These are phyloP conservation scores for Trichoderma erinaceum DNA, from an alignment of 495 filamentous ascomycete species.

Conservation along the genomic window DNA sequence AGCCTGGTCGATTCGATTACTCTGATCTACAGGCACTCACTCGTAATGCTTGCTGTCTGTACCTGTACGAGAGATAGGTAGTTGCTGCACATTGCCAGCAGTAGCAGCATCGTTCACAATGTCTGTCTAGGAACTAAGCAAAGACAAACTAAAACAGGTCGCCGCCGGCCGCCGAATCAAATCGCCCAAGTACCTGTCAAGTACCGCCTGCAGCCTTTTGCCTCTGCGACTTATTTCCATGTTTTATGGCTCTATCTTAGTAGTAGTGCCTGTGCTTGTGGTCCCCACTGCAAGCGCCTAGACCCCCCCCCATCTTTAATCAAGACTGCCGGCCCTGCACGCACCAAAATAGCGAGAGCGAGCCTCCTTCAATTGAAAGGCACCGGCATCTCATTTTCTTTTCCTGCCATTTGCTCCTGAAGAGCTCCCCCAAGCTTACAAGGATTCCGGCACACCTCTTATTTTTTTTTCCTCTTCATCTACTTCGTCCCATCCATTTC, in stretches of 20 bases:
- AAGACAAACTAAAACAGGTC: neutral
- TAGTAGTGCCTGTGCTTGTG: neutral
- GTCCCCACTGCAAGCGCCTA: slow-evolving; percentile 7
- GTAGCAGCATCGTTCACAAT: no score
- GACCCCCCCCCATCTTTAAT: neutral
- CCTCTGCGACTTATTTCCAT: neutral
- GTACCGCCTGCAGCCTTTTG: neutral
- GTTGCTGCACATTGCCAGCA: no score
- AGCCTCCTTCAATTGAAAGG: slow-evolving; percentile 12
- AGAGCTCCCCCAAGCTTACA: slow-evolving; percentile 3
- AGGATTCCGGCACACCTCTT: slow-evolving; percentile 8
- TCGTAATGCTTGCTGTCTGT: neutral
- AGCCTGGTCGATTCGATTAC: neutral
- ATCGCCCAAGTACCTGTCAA: slow-evolving; percentile 4
- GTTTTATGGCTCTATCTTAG: neutral
- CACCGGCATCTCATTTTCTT: slow-evolving; percentile 4
- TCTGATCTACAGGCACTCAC: neutral
- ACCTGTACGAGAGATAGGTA: no score
- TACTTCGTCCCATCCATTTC: slow-evolving; percentile 8
- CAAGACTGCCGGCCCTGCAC: slow-evolving; percentile 12
- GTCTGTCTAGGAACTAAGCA: neutral
- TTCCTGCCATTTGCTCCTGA: neutral
- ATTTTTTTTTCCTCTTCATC: neutral
- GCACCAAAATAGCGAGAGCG: slow-evolving; percentile 4
- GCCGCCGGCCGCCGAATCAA: neutral